phyloP scores from a whole-genome alignment of 441 rosid species.

The Populus trichocarpa region DNA sequence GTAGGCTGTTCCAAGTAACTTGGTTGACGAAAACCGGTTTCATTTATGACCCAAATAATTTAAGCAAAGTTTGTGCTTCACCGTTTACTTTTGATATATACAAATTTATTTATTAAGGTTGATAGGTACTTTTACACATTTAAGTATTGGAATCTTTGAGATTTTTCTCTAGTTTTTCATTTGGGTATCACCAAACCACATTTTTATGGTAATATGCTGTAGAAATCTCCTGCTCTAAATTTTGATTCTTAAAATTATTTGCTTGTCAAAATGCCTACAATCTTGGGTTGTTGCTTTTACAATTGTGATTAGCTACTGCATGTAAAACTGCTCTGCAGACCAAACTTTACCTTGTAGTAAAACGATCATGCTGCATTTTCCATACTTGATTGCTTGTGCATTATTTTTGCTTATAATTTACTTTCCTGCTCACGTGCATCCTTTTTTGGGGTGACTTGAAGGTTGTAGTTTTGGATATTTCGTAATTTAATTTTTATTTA shows the following conservation, averaged over 20 bases:
- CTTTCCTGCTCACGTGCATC: background rate
- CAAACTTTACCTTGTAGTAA: background rate
- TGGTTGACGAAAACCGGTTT: conserved; percentile 87
- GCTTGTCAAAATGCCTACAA: background rate
- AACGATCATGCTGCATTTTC: background rate
- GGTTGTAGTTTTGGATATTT: conserved; percentile 1
- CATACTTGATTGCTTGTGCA: background rate
- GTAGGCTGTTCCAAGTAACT: conserved; percentile 91
- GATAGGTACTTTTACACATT: background rate
- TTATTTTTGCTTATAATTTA: background rate
- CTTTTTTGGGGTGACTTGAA: conserved; percentile 6
- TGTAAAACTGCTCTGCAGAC: background rate
- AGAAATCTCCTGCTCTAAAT: background rate
- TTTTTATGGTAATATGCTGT: background rate
- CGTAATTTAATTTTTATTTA: background rate
- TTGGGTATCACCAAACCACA: background rate
- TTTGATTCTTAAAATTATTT: background rate
- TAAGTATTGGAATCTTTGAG: background rate
- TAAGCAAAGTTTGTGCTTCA: conserved; percentile 72
- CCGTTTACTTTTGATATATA: conserved; percentile 19
- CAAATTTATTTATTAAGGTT: conserved; percentile 11
- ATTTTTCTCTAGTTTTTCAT: background rate
- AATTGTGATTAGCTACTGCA: background rate
- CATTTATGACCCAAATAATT: conserved; percentile 67
- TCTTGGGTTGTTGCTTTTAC: background rate